Evolutionary conservation across 2,329 filamentous ascomycete genomes (phyloP).

Genomic region (Endothia cerciana): DNA sequence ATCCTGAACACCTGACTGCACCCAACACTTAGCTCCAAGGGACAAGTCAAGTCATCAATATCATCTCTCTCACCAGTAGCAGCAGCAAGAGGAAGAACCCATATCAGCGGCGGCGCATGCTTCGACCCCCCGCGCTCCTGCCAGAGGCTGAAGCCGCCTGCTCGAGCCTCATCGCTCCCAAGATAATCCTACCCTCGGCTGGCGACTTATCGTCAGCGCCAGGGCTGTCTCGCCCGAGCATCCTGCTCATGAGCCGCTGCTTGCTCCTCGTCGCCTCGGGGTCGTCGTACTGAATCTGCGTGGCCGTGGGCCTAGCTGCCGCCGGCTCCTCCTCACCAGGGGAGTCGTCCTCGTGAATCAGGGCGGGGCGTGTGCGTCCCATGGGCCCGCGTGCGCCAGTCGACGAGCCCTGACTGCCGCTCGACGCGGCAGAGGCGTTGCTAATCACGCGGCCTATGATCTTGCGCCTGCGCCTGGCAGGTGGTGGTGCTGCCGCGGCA

Average conservation of each 20-base stretch:
- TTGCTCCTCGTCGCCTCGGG: constrained; percentile 51
- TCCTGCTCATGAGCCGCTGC: constrained; percentile 49
- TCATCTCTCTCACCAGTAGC: background rate
- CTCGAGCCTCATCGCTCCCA: constrained; percentile 6
- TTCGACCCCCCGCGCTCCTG: background rate
- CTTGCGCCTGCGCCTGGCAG: constrained; percentile 46
- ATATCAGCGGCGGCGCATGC: background rate
- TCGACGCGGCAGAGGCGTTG: constrained; percentile 59
- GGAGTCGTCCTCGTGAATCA: constrained; percentile 30
- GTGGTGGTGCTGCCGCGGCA: constrained; percentile 27
- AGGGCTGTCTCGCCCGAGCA: constrained; percentile 37
- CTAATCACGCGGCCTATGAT: constrained; percentile 63
- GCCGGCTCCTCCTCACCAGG: constrained; percentile 29
- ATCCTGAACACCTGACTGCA: background rate
- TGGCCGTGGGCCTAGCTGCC: constrained; percentile 44
- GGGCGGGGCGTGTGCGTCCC: constrained; percentile 20
- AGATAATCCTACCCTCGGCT: background rate
- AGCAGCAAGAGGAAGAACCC: background rate
- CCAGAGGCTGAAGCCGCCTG: background rate
- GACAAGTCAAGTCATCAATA: background rate
- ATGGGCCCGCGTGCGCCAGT: constrained; percentile 2
- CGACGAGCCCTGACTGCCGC: constrained; percentile 47
- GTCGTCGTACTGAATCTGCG: constrained; percentile 59
- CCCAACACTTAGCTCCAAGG: background rate
- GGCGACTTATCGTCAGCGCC: background rate